A percentile compares a stretch with the other conserved stretches of the same genome.
These are phyloP conservation scores for Canna indica DNA, from an alignment of 176 grass and related monocot genomes.

Conservation along the genomic window DNA sequence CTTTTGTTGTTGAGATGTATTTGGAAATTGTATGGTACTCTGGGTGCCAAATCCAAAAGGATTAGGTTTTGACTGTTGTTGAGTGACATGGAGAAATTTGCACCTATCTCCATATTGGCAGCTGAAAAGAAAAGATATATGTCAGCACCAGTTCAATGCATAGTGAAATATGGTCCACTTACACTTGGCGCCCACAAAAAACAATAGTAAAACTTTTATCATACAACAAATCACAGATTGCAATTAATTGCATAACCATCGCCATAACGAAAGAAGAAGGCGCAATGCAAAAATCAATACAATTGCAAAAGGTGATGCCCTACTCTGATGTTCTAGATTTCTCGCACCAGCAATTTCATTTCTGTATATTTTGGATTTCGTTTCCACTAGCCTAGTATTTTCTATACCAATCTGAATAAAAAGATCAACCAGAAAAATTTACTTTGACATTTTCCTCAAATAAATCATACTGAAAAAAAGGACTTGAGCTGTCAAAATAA, in stretches of 20 bases:
- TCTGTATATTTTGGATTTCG: no score
- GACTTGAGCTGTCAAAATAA: neutral
- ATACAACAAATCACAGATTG: neutral
- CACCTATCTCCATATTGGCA: constrained; percentile 77
- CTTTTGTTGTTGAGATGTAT: constrained; percentile 38
- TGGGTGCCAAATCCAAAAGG: constrained; percentile 55
- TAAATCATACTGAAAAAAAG: neutral
- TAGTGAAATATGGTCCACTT: no score
- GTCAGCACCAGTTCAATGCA: neutral
- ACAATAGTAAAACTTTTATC: no score
- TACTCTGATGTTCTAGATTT: no score
- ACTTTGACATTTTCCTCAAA: neutral
- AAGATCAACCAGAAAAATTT: neutral
- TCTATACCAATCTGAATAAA: neutral
- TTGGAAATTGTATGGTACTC: neutral
- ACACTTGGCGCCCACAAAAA: no score
- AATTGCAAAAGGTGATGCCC: neutral
- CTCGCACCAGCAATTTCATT: no score
- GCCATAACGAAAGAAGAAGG: neutral
- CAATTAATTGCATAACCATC: neutral
- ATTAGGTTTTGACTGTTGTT: constrained; percentile 51
- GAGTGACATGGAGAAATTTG: constrained; percentile 54
- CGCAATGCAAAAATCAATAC: neutral
- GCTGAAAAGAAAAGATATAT: constrained; percentile 30
- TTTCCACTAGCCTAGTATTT: no score